Evolutionary conservation across 2,329 filamentous ascomycete species (phyloP), one percentile per base, ranked within the genome.

Genomic region (Didymellaceae sp.): DNA sequence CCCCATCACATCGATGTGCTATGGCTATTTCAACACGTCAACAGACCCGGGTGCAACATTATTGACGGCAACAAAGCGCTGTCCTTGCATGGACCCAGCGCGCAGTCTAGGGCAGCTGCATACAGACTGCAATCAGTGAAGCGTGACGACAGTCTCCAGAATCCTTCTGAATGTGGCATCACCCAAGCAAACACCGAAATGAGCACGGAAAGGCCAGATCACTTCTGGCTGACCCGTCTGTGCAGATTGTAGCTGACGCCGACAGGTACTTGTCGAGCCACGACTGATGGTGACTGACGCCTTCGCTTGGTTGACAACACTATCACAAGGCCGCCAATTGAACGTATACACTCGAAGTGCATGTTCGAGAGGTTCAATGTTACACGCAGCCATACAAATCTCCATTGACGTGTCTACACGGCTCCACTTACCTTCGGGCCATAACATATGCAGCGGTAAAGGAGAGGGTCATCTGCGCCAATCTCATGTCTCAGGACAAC

Each of bases 21-120:
- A 55, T 61, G 50, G 50, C 56, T 49, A 43, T 51, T 53, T 38
- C 55, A 42, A 37, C 42, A 33, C 53, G 55, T 58, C 61, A 61
- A 59, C 52, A 55, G 50, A 41, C 39, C 55, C 66, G 67, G 66
- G 63, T 68, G 63, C 40, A 61, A 70, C 65, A 38, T 26, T 13
- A 59, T 67, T 61, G 59, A 45, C 42, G 17, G 31, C 54, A 54
- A 58, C 40, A 50, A 51, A 54, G 44, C 41, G 52, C 55, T 45
- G 54, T 65, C 63, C 66, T 68, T 65, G 63, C 66, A 65, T 67
- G 42, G 37, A 40, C 39, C 37, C 30, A 38, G 56, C 50, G 26
- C 42, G 46, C 52, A 34, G 50, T 50, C 38, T 45, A 45, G 51
- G 50, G 44, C 51, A 54, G 32, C 46, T 32, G 45, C 49, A 50